Percentiles rank a stretch among this genome's conserved stretches.
These are phyloP conservation scores for Dioszegia aurantiaca DNA, from an alignment of 768 basidiomycete genomes.

Conservation along the genomic window DNA sequence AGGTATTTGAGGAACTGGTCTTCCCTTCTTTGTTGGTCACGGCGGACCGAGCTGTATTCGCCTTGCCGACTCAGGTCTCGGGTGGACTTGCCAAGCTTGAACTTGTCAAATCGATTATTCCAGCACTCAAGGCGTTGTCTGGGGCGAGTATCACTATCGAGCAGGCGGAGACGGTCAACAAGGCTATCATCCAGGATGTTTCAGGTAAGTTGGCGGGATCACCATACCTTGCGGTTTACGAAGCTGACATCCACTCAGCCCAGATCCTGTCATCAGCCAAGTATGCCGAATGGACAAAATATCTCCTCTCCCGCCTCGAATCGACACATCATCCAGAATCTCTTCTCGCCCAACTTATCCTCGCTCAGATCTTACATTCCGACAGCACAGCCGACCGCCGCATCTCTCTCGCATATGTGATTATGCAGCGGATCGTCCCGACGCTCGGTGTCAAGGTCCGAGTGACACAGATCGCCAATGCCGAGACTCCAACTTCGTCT, in stretches of 20 bases:
- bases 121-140: too few relatives aligned
- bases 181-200: not conserved
- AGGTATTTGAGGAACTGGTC: conserved; percentile 57
- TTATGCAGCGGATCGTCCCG: conserved; percentile 11
- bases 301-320: conserved; percentile 59
- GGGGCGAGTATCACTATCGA: too few relatives aligned
- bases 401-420: conserved; percentile 57
- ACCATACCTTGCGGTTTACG: not conserved
- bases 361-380: conserved; percentile 62
- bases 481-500: not conserved
- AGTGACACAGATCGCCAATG: not conserved
- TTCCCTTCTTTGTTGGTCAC: conserved; percentile 75
- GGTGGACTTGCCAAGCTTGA: conserved; percentile 3
- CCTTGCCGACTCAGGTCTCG: not conserved
- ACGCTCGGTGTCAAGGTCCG: not conserved
- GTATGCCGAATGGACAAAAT: conserved; percentile 10
- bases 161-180: not conserved
- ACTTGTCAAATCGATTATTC: not conserved
- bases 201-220: conserved; percentile 4
- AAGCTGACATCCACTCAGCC: conserved; percentile 3
- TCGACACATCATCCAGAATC: conserved; percentile 59
- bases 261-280: not conserved
- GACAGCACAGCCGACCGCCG: conserved; percentile 63
- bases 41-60: conserved; percentile 61
- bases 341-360: conserved; percentile 62